phyloP scores from a whole-genome alignment of 768 basidiomycete genomes.

The Dictyophora rubrovolvata region DNA sequence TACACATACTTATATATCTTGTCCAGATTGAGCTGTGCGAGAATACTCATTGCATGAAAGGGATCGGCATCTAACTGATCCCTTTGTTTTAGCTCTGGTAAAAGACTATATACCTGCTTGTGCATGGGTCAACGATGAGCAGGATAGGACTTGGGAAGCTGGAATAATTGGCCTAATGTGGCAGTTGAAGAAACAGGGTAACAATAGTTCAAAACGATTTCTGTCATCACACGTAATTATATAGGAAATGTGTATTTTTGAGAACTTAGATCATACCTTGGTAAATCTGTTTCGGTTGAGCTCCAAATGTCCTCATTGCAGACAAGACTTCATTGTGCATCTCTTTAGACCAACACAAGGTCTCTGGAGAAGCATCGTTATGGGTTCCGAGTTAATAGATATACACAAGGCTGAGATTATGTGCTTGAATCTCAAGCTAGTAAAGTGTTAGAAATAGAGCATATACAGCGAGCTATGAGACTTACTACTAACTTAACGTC shows the following conservation, averaged over 20 bases:
- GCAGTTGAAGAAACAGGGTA: background rate
- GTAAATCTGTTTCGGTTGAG: background rate
- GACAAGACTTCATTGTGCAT: background rate
- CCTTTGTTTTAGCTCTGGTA: background rate
- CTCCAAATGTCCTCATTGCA: background rate
- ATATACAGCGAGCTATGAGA: background rate
- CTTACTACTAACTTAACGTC: background rate
- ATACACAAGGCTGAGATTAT: background rate
- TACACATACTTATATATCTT: background rate
- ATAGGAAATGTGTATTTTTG: too few species aligned
- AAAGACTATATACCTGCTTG: background rate
- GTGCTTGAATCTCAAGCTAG: background rate
- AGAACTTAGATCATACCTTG: background rate
- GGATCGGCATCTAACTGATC: background rate
- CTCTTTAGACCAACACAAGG: background rate
- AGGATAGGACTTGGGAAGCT: background rate
- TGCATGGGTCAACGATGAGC: background rate
- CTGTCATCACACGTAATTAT: background rate
- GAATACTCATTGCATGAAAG: background rate
- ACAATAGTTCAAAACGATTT: background rate
- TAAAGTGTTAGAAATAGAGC: background rate
- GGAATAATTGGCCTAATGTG: background rate
- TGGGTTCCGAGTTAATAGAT: background rate
- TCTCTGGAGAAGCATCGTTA: background rate
- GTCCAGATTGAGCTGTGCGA: background rate